Percentiles rank a stretch among this genome's conserved stretches.
Evolutionary conservation across 176 grass and related monocot species (phyloP).

Genomic region (Aechmea fasciata): DNA sequence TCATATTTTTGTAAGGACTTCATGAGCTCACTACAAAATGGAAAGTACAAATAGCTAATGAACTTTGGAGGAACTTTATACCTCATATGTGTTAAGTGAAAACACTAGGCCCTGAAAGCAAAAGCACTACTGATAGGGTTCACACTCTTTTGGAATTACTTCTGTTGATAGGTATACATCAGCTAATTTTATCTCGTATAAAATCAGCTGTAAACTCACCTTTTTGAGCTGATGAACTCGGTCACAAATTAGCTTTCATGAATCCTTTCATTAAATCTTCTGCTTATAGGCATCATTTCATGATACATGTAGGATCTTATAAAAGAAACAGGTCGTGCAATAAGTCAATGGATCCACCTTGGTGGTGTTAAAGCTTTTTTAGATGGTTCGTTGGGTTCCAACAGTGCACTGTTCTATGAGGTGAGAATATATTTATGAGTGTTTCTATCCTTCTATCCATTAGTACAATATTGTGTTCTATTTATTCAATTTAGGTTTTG

Average conservation of each 20-base stretch:
- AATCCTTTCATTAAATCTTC: neutral
- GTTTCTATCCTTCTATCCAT: neutral
- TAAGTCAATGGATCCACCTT: conserved; percentile 87
- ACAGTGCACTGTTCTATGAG: conserved; percentile 77
- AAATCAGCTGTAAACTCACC: too few species aligned
- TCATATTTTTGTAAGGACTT: too few species aligned
- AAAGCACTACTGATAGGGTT: too few species aligned
- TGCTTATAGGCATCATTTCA: neutral
- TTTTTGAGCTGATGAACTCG: too few species aligned
- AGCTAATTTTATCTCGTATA: too few species aligned
- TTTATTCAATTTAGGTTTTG: neutral
- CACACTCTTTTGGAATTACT: too few species aligned
- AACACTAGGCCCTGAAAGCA: too few species aligned
- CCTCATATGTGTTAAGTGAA: too few species aligned
- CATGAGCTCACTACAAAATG: too few species aligned
- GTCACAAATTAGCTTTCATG: neutral
- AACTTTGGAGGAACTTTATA: too few species aligned
- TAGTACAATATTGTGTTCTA: neutral
- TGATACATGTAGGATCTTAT: conserved; percentile 50
- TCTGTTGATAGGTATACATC: too few species aligned
- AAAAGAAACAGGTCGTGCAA: conserved; percentile 39
- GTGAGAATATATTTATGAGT: conserved; percentile 22
- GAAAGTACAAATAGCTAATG: too few species aligned
- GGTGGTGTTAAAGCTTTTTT: conserved; percentile 96
- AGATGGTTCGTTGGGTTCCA: conserved; percentile 88